Percentiles rank a stretch among this genome's conserved stretches.
Evolutionary conservation across 2,329 filamentous ascomycete species (phyloP).

Genomic region (Xylaria sp.): DNA sequence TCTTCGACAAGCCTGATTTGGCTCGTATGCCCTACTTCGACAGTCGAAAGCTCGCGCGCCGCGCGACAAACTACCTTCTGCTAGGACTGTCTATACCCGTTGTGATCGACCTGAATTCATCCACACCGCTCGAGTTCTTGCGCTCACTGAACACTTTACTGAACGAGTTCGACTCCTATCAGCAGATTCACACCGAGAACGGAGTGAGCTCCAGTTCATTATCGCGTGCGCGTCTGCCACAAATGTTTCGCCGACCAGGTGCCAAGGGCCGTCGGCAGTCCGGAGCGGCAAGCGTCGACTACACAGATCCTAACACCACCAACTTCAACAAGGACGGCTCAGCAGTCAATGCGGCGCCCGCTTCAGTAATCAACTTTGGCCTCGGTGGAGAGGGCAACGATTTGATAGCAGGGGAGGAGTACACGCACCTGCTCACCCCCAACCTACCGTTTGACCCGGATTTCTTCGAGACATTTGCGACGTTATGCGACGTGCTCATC

Average conservation of each 20-base stretch:
- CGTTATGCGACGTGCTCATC: slow-evolving; percentile 92
- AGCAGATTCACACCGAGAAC: slow-evolving; percentile 81
- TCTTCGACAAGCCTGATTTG: slow-evolving; percentile 85
- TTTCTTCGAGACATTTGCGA: slow-evolving; percentile 95
- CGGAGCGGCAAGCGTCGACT: slow-evolving; percentile 47
- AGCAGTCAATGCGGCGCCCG: slow-evolving; percentile 42
- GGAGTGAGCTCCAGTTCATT: slow-evolving; percentile 72
- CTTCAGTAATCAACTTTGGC: slow-evolving; percentile 60
- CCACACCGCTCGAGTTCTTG: slow-evolving; percentile 82
- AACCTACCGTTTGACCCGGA: slow-evolving; percentile 94
- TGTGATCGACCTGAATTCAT: slow-evolving; percentile 85
- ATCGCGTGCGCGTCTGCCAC: slow-evolving; percentile 77
- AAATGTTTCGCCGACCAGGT: slow-evolving; percentile 76
- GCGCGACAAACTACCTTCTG: slow-evolving; percentile 91
- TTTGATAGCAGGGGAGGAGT: slow-evolving; percentile 82
- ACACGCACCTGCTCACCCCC: slow-evolving; percentile 87
- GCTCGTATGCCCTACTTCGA: slow-evolving; percentile 85
- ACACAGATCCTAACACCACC: slow-evolving; percentile 28
- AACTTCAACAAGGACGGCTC: slow-evolving; percentile 37
- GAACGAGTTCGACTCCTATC: slow-evolving; percentile 91
- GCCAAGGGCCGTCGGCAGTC: slow-evolving; percentile 63
- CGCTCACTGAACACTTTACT: slow-evolving; percentile 84
- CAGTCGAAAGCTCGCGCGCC: slow-evolving; percentile 79
- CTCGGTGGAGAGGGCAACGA: slow-evolving; percentile 65
- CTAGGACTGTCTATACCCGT: slow-evolving; percentile 90